These are phyloP conservation scores for Blastocystis sp. DNA, from an alignment of 352 stramenopile genomes.

Conservation along the genomic window DNA sequence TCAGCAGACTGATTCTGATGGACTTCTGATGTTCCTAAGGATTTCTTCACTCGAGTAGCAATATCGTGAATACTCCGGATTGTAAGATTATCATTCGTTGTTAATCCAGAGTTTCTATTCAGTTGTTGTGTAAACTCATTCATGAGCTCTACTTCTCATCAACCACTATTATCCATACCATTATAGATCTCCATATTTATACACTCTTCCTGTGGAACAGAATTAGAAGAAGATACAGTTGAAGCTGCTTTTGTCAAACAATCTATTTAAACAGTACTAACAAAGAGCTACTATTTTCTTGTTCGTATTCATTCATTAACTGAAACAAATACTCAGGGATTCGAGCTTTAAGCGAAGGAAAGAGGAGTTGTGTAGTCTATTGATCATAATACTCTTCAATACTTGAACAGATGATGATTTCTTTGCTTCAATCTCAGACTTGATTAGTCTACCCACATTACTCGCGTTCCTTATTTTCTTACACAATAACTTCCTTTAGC, in stretches of 20 bases:
- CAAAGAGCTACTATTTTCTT: not conserved
- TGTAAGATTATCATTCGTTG: not conserved
- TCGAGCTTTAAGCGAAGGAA: constrained; percentile 28
- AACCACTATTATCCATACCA: not conserved
- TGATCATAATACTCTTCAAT: not conserved
- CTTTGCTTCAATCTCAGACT: constrained; percentile 22
- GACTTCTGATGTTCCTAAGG: not conserved
- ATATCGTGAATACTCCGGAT: not conserved
- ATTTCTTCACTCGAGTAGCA: not conserved
- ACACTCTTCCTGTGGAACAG: not conserved
- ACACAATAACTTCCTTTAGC: not conserved
- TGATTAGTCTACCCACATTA: constrained; percentile 29
- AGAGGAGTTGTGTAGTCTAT: constrained; percentile 22
- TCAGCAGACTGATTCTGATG: not conserved
- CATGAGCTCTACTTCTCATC: not conserved
- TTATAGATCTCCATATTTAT: not conserved
- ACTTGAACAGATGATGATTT: not conserved
- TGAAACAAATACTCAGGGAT: constrained; percentile 40
- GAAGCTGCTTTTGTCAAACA: not conserved
- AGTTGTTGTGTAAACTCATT: not conserved
- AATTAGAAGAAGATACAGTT: not conserved
- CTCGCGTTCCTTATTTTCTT: not conserved
- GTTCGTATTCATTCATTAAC: constrained; percentile 59
- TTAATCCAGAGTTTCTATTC: not conserved
- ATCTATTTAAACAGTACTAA: not conserved